A percentile compares a stretch with the other conserved stretches of the same genome.
Evolutionary conservation across 768 basidiomycete genomes (phyloP).

Genomic region (Amyloporia xantha): DNA sequence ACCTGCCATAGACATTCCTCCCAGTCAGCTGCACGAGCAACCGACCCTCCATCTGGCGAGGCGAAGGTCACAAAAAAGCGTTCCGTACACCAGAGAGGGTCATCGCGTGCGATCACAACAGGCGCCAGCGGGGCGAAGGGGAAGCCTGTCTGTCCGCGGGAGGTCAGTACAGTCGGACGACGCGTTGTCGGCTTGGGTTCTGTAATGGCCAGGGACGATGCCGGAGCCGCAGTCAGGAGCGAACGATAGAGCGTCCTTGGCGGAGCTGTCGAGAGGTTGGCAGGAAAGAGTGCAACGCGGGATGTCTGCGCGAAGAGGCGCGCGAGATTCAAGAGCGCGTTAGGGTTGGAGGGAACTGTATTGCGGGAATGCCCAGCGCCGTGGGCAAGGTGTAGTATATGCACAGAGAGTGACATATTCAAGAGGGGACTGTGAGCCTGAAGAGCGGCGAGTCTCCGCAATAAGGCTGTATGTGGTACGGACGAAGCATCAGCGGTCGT

Average conservation of each 20-base stretch:
- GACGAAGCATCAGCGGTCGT: conserved; percentile 29
- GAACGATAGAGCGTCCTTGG: conserved; percentile 20
- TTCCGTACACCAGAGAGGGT: conserved; percentile 57
- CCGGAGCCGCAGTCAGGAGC: conserved; percentile 8
- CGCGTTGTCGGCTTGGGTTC: conserved; percentile 1
- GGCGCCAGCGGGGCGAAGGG: conserved; percentile 40
- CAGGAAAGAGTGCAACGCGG: conserved; percentile 47
- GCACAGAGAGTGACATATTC: conserved; percentile 30
- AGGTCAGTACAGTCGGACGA: conserved; percentile 25
- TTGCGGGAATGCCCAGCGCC: neutral
- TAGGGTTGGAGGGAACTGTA: conserved; percentile 34
- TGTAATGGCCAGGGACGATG: conserved; percentile 6
- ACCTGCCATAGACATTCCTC: conserved; percentile 62
- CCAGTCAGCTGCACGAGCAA: conserved; percentile 44
- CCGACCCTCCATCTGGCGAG: neutral
- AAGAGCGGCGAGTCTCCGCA: conserved; percentile 14
- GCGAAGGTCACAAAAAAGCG: conserved; percentile 40
- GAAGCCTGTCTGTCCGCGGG: conserved; percentile 27
- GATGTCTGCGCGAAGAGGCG: conserved; percentile 49
- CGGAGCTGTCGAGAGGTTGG: conserved; percentile 26
- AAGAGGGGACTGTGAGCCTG: conserved; percentile 8
- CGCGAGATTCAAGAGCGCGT: conserved; percentile 55
- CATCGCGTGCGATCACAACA: conserved; percentile 34
- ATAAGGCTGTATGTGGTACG: conserved; percentile 17
- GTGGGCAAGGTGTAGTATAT: conserved; percentile 40